Base-by-base conservation (phyloP, 192 early-diverging fungal genomes). In the Obelidium mucronatum region DNA sequence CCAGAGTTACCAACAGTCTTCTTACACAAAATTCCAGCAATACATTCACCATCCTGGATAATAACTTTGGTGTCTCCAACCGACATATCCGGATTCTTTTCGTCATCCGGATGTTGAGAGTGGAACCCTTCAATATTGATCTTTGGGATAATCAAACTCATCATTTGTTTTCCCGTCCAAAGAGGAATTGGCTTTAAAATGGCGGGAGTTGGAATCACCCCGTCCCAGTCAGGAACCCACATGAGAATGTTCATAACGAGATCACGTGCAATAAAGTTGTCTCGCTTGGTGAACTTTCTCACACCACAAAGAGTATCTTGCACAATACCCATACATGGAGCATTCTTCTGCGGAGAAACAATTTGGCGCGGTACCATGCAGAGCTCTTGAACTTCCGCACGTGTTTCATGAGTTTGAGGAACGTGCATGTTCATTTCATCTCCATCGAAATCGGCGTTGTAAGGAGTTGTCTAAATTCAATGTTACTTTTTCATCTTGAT, bases 381-480 rank as follows among this genome's bases (percentile, higher is more conserved):
- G 64, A 99, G 91, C 85, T 98, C 94, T 71, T 88, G 88, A 60
- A 99, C 90, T 83, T 99, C 97, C 22, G 97, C 96, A 40, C 93
- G 91, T 13, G 96, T 95, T 85, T 98, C 95, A 55, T 96, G 92
- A 11, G 96, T 96, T 82, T 98, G 96, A 22, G 97, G 97, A 22
- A 97, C 95, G 81, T 99, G 97, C 87, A 99, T 81, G 84, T 99
- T 99, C 97, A 99, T 99, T 82, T 99, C 97, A 79, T 99, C 97
- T 64, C 97, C 97, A 80, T 99, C 97, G 85, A 99, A 99, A 89
- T 99, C 97, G 52, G 96, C 97, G 74, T 99, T 99, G 80, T 99
- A 99, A 26, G 97, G 97, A 52, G 94, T 92, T 5, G 96, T 98
- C 77, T 78, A 54, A 40, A 13, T 1, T 22, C 17, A 6, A 48